Conservation (phyloP, 257 asterid species). For the Leonotis leonurus region DNA sequence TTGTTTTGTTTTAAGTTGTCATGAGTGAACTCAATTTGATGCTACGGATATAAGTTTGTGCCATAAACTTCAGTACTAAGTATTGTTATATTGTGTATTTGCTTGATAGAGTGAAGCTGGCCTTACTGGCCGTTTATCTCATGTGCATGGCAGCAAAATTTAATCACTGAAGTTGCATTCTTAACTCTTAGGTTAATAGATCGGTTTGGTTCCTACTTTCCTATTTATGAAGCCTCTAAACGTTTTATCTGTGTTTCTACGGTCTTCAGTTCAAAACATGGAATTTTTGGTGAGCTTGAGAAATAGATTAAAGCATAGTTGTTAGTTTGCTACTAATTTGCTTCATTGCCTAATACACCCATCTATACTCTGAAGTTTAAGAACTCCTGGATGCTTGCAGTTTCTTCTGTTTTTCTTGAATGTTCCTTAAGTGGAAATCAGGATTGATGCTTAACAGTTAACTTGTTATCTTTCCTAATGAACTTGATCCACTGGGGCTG, state of each 20-base stretch:
- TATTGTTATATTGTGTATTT: constrained; percentile 35
- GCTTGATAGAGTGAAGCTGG: constrained; percentile 24
- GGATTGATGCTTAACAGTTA: neutral
- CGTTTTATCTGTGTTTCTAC: neutral
- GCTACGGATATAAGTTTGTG: constrained; percentile 31
- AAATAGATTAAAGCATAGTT: neutral
- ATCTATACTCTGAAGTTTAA: neutral
- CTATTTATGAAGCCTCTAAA: neutral
- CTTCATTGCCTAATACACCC: too few relatives aligned
- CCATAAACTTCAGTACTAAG: constrained; percentile 21
- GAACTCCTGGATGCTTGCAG: constrained; percentile 1
- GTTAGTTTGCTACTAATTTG: too few relatives aligned
- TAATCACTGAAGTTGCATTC: constrained; percentile 1
- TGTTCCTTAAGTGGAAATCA: too few relatives aligned
- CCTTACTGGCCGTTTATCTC: constrained; percentile 15
- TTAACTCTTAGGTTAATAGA: neutral
- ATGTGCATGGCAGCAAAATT: constrained; percentile 11
- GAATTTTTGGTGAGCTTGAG: neutral
- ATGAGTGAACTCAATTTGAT: constrained; percentile 29
- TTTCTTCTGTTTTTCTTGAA: neutral
- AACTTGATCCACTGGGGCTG: neutral
- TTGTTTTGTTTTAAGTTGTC: constrained; percentile 26
- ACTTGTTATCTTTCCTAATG: neutral
- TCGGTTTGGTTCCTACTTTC: neutral
- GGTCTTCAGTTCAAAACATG: neutral